Conservation (phyloP, 345 rosid genomes). For the Orychophragmus violaceus region DNA sequence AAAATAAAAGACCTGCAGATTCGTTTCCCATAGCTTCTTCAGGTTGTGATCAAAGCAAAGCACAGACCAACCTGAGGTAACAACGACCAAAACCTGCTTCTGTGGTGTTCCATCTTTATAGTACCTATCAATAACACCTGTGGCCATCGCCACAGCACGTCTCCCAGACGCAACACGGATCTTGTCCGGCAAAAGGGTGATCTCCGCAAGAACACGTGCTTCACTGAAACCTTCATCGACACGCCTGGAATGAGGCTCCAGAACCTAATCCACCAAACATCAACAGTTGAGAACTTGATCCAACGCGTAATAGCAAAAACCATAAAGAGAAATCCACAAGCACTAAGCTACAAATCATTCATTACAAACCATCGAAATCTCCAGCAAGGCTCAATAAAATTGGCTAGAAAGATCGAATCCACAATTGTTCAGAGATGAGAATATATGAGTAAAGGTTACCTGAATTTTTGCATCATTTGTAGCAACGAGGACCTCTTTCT, state of each 20-base stretch:
- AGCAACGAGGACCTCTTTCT: constrained; percentile 80
- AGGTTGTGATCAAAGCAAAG: constrained; percentile 98
- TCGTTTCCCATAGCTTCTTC: constrained; percentile 87
- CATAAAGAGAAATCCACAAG: background rate
- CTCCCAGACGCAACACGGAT: constrained; percentile 78
- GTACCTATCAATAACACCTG: constrained; percentile 68
- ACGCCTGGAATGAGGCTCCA: constrained; percentile 80
- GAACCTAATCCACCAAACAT: constrained; percentile 39
- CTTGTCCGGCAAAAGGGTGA: constrained; percentile 76
- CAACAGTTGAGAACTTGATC: background rate
- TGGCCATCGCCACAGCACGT: constrained; percentile 91
- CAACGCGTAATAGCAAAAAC: background rate
- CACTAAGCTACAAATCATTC: background rate
- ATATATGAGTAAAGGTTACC: constrained; percentile 35
- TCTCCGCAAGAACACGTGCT: constrained; percentile 66
- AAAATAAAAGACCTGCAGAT: constrained; percentile 58
- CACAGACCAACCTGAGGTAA: constrained; percentile 91
- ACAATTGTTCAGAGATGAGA: background rate
- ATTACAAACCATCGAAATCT: too few species aligned
- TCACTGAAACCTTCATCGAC: constrained; percentile 91
- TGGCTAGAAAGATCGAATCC: too few species aligned
- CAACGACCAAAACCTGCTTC: constrained; percentile 94
- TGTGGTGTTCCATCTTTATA: constrained; percentile 67
- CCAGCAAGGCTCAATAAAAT: too few species aligned
- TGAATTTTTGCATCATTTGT: constrained; percentile 91